Percentiles rank a stretch among this genome's conserved stretches.
These are phyloP conservation scores for Tolypocladium paradoxum DNA, from an alignment of 2,329 filamentous ascomycete genomes.

Conservation along the genomic window DNA sequence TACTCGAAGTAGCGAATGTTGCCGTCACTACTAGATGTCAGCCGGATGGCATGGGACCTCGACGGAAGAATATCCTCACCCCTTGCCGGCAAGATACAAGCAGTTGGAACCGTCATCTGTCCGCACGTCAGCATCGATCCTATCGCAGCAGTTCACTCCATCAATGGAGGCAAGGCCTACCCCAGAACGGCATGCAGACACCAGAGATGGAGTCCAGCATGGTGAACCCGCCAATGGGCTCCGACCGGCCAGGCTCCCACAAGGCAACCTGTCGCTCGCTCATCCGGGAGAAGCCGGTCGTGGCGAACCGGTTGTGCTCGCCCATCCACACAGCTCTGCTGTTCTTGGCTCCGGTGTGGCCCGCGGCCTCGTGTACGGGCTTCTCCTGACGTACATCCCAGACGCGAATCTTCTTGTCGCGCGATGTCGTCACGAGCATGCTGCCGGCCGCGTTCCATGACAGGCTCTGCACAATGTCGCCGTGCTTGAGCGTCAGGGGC, in stretches of 20 bases:
- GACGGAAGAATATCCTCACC: slow-evolving; percentile 50
- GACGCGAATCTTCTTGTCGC: slow-evolving; percentile 95
- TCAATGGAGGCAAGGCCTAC: slow-evolving; percentile 24
- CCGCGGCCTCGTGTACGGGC: slow-evolving; percentile 71
- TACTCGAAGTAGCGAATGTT: slow-evolving; percentile 99
- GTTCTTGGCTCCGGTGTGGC: slow-evolving; percentile 92
- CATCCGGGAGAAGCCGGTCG: slow-evolving; percentile 96
- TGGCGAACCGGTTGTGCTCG: slow-evolving; percentile 90
- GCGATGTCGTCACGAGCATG: slow-evolving; percentile 80
- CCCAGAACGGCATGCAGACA: slow-evolving; percentile 99
- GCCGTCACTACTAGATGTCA: slow-evolving; percentile 57
- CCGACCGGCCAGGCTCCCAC: slow-evolving; percentile 80
- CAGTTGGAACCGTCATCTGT: slow-evolving; percentile 83
- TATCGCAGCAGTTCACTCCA: not conserved
- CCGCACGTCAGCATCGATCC: slow-evolving; percentile 11
- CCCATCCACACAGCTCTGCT: slow-evolving; percentile 95
- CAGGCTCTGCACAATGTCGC: slow-evolving; percentile 87
- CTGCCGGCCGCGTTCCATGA: slow-evolving; percentile 90
- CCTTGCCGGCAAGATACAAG: slow-evolving; percentile 93
- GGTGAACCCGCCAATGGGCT: slow-evolving; percentile 83
- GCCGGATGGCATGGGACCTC: not conserved
- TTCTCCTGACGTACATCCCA: slow-evolving; percentile 96
- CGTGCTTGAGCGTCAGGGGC: slow-evolving; percentile 69
- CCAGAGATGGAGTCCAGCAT: slow-evolving; percentile 92
- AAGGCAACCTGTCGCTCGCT: slow-evolving; percentile 92